Conservation (phyloP, 2,329 filamentous ascomycete genomes). For the Raffaelea deltoideospora region DNA sequence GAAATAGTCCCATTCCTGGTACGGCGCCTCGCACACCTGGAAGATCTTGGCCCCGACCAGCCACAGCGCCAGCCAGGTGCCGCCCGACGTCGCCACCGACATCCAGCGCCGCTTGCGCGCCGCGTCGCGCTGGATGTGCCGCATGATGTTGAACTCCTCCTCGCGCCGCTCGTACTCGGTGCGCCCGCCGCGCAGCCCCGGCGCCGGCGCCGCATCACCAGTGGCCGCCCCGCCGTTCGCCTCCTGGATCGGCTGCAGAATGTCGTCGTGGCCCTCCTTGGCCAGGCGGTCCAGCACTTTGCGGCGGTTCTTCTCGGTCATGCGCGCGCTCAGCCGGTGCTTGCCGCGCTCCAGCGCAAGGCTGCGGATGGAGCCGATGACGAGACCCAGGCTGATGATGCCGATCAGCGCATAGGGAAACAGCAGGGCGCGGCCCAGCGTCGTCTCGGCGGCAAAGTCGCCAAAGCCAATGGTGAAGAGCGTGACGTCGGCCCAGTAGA, state of each 20-base stretch:
- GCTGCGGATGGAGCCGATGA: constrained; percentile 26
- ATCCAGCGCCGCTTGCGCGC: constrained; percentile 57
- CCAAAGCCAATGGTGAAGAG: constrained; percentile 51
- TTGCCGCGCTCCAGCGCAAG: constrained; percentile 44
- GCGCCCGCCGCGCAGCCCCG: constrained; percentile 4
- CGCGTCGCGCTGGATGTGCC: constrained; percentile 56
- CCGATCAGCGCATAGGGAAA: constrained; percentile 76
- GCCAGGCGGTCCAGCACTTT: constrained; percentile 29
- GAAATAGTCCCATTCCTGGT: constrained; percentile 59
- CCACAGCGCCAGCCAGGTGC: constrained; percentile 63
- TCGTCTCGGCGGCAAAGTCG: constrained; percentile 31
- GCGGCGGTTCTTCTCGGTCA: constrained; percentile 44
- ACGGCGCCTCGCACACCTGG: constrained; percentile 30
- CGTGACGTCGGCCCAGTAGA: constrained; percentile 67
- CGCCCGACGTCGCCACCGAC: constrained; percentile 50
- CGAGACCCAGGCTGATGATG: constrained; percentile 50
- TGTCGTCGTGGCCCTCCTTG: constrained; percentile 25
- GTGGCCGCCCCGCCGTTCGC: neutral
- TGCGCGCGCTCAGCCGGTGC: constrained; percentile 36
- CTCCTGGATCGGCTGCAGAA: constrained; percentile 32
- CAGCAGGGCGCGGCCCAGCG: constrained; percentile 52
- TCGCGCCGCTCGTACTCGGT: constrained; percentile 46
- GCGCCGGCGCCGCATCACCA: neutral
- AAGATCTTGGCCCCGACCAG: constrained; percentile 68
- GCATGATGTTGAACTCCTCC: constrained; percentile 66